Base-by-base conservation (phyloP, 2,329 filamentous ascomycete species). In the Sporothrix globosa region DNA sequence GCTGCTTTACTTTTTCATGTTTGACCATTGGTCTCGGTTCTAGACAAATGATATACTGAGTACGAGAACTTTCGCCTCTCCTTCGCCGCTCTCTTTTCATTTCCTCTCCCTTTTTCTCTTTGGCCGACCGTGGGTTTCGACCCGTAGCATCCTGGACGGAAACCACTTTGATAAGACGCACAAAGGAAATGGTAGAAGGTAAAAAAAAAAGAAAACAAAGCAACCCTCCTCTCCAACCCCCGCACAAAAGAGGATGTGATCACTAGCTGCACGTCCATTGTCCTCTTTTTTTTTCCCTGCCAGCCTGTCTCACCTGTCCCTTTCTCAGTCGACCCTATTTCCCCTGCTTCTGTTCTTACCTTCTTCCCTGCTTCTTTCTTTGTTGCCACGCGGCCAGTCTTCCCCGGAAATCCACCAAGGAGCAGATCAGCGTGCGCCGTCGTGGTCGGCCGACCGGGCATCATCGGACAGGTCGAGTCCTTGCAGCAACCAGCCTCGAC, bases 381-480 rank as follows among this genome's bases (percentile, higher is more conserved):
- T 34, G 19, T n/a, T 60, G 30, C 19, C 54, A 41, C 54, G 19
- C 54, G 54, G 30, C 41, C 54, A 34, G n/a, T 61, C 56, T 44
- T 44, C n/a, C 56, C 56, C 34, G 56, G 56, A 61, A 44, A 61
- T 5, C 34, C 30, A 21, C 34, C 34, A 61, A 24, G n/a, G 56
- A 14, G 11, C 34, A 3, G 56, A 44, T 61, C 56, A 44, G 56
- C 56, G n/a, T 34, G n/a, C 34, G 7, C 56, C 34, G 39, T n/a
- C n/a, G 34, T 39, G 30, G 30, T 61, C 56, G 34, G 56, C 56
- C 41, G 34, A 44, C 56, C n/a, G 56, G 56, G 34, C 30, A 34
- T 34, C 30, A 14, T 24, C 56, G 21, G 13, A 21, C 30, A 34
- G 13, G 3, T 27, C 34, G 27, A 27, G 27, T 27, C 27, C 27